Evolutionary conservation across 768 basidiomycete genomes (phyloP).

Genomic region (Suillus plorans): DNA sequence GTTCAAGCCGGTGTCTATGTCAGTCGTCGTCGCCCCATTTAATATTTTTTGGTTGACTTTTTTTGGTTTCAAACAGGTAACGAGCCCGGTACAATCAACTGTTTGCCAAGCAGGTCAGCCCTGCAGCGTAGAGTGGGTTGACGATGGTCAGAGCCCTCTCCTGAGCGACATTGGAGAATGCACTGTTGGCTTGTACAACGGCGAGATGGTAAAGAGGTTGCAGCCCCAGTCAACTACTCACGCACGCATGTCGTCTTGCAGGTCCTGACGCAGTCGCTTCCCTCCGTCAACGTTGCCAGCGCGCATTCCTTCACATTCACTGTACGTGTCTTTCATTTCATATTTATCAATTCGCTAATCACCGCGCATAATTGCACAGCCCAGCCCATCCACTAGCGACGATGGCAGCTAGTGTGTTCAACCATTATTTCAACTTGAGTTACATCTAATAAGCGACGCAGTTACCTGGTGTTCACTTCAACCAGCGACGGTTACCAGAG

Average conservation of each 20-base stretch:
- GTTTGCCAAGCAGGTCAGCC: conserved; percentile 53
- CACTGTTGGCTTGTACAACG: conserved; percentile 58
- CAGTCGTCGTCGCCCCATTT: not conserved
- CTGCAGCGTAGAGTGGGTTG: conserved; percentile 61
- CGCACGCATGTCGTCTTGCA: conserved; percentile 21
- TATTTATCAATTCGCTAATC: not conserved
- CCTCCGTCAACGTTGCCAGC: conserved; percentile 52
- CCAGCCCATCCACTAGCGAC: conserved; percentile 54
- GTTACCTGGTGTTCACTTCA: conserved; percentile 62
- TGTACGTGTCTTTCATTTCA: conserved; percentile 34
- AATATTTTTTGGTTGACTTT: too few relatives aligned
- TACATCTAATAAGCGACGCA: conserved; percentile 24
- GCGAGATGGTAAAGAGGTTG: conserved; percentile 41
- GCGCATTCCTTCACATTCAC: conserved; percentile 53
- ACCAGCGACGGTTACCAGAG: conserved; percentile 33
- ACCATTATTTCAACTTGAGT: conserved; percentile 1
- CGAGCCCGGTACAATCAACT: conserved; percentile 41
- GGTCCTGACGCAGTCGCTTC: conserved; percentile 58
- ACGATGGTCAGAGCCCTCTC: conserved; percentile 56
- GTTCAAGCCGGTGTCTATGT: conserved; percentile 22
- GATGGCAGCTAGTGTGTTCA: conserved; percentile 54
- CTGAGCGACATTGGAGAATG: conserved; percentile 50
- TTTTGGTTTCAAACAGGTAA: conserved; percentile 37
- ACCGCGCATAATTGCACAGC: conserved; percentile 34
- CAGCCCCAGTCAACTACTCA: conserved; percentile 5